Conservation (phyloP, 1,284 basidiomycete species). For the Ceratobasidium sp. region DNA sequence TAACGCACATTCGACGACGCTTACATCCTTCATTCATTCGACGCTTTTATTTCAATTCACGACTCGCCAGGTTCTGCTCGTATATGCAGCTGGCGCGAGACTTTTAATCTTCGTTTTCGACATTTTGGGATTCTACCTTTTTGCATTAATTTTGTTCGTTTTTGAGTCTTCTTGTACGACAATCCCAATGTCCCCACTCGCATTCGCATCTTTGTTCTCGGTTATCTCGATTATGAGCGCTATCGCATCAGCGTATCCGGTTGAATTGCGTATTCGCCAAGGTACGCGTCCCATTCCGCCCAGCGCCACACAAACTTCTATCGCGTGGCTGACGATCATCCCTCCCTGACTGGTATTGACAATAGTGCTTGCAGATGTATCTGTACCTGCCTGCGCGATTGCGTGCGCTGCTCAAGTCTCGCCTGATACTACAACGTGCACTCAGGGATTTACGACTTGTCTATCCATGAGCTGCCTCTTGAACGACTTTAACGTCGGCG, state of each 20-base stretch:
- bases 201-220: neutral
- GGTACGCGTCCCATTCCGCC: neutral
- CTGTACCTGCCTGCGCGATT: slow-evolving; percentile 14
- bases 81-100: slow-evolving; percentile 24
- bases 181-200: too few species aligned
- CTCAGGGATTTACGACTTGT: slow-evolving; percentile 6
- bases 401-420: slow-evolving; percentile 2
- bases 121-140: neutral
- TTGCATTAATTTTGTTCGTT: slow-evolving; percentile 1
- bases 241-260: neutral
- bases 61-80: slow-evolving; percentile 4
- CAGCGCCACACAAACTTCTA: neutral
- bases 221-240: neutral
- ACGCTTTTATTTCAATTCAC: neutral
- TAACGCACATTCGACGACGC: slow-evolving; percentile 12
- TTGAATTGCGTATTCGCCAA: slow-evolving; percentile 3
- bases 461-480: neutral
- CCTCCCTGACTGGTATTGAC: neutral
- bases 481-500: neutral
- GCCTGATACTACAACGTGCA: neutral
- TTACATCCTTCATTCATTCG: neutral
- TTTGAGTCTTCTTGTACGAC: neutral
- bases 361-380: neutral
- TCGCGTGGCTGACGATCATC: neutral
- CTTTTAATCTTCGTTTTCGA: slow-evolving; percentile 11